phyloP scores from a whole-genome alignment of 1,284 basidiomycete species.

The Agaricales sp. region DNA sequence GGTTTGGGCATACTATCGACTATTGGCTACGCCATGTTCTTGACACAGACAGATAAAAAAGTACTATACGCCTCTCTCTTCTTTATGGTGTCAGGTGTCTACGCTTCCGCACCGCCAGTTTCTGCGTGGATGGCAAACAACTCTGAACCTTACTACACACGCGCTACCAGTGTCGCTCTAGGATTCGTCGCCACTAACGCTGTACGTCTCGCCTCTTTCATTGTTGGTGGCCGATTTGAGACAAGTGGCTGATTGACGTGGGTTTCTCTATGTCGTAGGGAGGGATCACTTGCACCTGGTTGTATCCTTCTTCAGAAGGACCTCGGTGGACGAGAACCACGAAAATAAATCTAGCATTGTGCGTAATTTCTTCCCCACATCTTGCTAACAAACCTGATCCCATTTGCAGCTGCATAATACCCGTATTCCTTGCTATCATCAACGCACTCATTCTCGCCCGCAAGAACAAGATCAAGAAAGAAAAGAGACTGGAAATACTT shows the following conservation, averaged over 20 bases:
- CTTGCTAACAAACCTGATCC: background rate
- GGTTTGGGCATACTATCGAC: slow-evolving; percentile 17
- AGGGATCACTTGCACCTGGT: slow-evolving; percentile 13
- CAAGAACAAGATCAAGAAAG: slow-evolving; percentile 9
- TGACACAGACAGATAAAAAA: slow-evolving; percentile 18
- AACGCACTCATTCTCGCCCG: slow-evolving; percentile 10
- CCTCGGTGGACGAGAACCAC: slow-evolving; percentile 10
- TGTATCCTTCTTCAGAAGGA: slow-evolving; percentile 10
- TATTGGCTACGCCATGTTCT: slow-evolving; percentile 25
- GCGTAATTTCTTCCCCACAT: background rate
- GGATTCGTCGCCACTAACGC: slow-evolving; percentile 22
- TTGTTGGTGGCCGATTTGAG: no score
- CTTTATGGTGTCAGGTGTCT: slow-evolving; percentile 23
- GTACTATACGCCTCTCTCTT: slow-evolving; percentile 25
- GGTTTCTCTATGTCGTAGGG: slow-evolving; percentile 6
- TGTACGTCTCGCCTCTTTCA: slow-evolving; percentile 4
- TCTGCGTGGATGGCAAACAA: slow-evolving; percentile 34
- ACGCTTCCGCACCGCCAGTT: slow-evolving; percentile 20
- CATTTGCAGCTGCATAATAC: slow-evolving; percentile 2
- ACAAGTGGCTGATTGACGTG: slow-evolving; percentile 9
- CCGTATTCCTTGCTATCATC: slow-evolving; percentile 7
- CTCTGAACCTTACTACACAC: slow-evolving; percentile 28
- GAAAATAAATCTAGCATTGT: slow-evolving; percentile 12
- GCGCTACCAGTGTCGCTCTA: slow-evolving; percentile 31
- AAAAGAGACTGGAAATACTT: slow-evolving; percentile 9